Evolutionary conservation across 441 rosid species (phyloP).

Genomic region (Caryocar brasiliense): DNA sequence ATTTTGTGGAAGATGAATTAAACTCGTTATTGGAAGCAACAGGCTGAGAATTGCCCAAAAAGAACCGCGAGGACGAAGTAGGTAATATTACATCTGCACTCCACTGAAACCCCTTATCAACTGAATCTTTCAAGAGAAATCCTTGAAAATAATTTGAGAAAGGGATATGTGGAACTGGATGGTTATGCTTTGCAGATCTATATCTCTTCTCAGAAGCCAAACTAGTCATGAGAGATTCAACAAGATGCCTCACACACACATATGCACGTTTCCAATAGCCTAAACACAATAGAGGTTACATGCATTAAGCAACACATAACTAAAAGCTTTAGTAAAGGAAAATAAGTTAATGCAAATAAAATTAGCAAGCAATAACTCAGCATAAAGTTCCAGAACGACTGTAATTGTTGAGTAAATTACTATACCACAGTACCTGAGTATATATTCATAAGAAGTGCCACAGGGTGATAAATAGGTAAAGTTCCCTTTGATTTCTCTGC

Average conservation of each 20-base stretch:
- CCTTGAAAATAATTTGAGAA: constrained; percentile 71
- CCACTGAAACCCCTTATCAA: constrained; percentile 50
- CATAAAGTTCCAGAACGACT: too few relatives aligned
- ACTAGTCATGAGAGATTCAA: constrained; percentile 40
- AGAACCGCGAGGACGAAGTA: constrained; percentile 35
- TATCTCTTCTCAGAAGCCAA: constrained; percentile 30
- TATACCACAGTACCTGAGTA: constrained; percentile 56
- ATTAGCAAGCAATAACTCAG: background rate
- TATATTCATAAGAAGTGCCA: constrained; percentile 64
- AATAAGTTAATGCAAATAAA: constrained; percentile 3
- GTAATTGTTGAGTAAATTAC: constrained; percentile 10
- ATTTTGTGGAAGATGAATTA: constrained; percentile 35
- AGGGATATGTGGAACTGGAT: constrained; percentile 47
- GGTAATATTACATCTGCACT: constrained; percentile 39
- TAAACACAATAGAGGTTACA: constrained; percentile 42
- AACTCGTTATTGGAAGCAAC: constrained; percentile 26
- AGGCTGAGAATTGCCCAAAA: constrained; percentile 26
- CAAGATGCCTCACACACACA: constrained; percentile 68
- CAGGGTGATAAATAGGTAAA: constrained; percentile 75
- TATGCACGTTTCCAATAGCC: constrained; percentile 91
- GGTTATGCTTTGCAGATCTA: constrained; percentile 21
- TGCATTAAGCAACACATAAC: constrained; percentile 26
- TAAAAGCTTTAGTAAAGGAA: constrained; percentile 18
- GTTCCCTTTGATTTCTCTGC: constrained; percentile 49
- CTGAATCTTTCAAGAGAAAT: constrained; percentile 36